Percentiles rank a stretch among this genome's conserved stretches.
These are phyloP conservation scores for Rhizopogon sp. DNA, from an alignment of 768 basidiomycete genomes.

Conservation along the genomic window DNA sequence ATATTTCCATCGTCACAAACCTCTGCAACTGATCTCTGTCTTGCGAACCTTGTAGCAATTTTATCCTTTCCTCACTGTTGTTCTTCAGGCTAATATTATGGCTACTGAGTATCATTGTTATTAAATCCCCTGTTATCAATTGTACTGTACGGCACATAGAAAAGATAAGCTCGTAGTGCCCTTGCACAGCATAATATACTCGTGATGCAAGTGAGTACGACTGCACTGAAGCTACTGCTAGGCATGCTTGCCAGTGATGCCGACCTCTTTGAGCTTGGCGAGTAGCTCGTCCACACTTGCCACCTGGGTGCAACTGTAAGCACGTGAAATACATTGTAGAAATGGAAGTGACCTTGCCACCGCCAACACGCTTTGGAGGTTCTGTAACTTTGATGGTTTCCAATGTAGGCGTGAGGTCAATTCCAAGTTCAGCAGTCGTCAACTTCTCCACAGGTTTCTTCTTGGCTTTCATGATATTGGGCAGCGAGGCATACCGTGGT, in stretches of 20 bases:
- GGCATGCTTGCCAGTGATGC: conserved; percentile 35
- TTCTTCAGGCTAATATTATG: conserved; percentile 1
- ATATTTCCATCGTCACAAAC: not conserved
- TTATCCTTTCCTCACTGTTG: conserved; percentile 7
- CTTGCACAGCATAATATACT: not conserved
- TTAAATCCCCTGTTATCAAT: not conserved
- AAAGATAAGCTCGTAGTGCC: not conserved
- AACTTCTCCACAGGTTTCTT: conserved; percentile 93
- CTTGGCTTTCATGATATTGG: conserved; percentile 99
- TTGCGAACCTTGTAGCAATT: conserved; percentile 6
- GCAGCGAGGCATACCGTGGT: conserved; percentile 95
- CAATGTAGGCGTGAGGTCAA: conserved; percentile 79
- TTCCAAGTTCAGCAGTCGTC: conserved; percentile 68
- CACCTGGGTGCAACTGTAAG: conserved; percentile 39
- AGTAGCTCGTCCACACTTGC: conserved; percentile 86
- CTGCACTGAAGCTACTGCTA: conserved; percentile 1
- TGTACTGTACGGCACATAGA: not conserved
- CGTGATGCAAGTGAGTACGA: not conserved
- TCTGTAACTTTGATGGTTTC: conserved; percentile 87
- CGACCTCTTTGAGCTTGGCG: conserved; percentile 84
- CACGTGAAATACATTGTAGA: conserved; percentile 3
- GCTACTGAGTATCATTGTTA: not conserved
- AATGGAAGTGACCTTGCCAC: conserved; percentile 60
- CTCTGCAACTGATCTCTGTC: conserved; percentile 9
- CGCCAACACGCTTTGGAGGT: conserved; percentile 87